A percentile compares a stretch with the other conserved stretches of the same genome.
These are phyloP conservation scores for Pyrenophora graminea DNA, from an alignment of 2,329 filamentous ascomycete species.

Conservation along the genomic window DNA sequence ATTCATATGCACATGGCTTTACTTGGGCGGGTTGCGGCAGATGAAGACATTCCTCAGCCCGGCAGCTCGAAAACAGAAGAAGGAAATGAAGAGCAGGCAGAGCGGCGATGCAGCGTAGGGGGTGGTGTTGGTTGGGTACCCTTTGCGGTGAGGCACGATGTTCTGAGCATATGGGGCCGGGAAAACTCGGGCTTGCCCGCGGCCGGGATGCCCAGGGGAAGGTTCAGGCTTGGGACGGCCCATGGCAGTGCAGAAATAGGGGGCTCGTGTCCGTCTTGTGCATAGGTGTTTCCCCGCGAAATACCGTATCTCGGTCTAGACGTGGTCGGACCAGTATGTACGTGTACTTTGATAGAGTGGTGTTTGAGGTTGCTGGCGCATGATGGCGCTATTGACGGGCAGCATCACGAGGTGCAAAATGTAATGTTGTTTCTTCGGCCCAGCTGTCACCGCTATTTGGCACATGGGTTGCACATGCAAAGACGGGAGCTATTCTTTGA, in stretches of 20 bases:
- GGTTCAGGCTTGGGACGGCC: slow-evolving; percentile 4
- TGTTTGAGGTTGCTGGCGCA: too few relatives aligned
- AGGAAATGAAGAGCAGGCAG: slow-evolving; percentile 32
- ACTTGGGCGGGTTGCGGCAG: slow-evolving; percentile 51
- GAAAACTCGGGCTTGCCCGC: slow-evolving; percentile 33
- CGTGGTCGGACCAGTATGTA: too few relatives aligned
- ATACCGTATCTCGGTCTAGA: slow-evolving; percentile 21
- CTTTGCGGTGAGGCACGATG: slow-evolving; percentile 1
- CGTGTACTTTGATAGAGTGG: too few relatives aligned
- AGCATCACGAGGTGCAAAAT: neutral
- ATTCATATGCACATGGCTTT: slow-evolving; percentile 60
- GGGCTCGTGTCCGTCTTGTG: slow-evolving; percentile 21
- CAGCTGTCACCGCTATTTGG: neutral
- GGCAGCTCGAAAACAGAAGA: slow-evolving; percentile 40
- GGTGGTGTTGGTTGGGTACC: slow-evolving; percentile 18
- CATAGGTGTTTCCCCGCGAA: slow-evolving; percentile 28
- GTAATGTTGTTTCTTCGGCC: neutral
- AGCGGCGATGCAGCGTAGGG: slow-evolving; percentile 23
- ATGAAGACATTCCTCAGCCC: slow-evolving; percentile 44
- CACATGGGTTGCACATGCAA: too few relatives aligned
- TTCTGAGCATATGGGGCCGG: slow-evolving; percentile 20
- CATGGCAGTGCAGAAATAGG: slow-evolving; percentile 14
- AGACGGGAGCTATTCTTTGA: neutral
- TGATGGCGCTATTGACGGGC: too few relatives aligned
- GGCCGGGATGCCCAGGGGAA: slow-evolving; percentile 25